Evolutionary conservation across 2,329 filamentous ascomycete species (phyloP).

Genomic region (Akanthomyces lecanii): DNA sequence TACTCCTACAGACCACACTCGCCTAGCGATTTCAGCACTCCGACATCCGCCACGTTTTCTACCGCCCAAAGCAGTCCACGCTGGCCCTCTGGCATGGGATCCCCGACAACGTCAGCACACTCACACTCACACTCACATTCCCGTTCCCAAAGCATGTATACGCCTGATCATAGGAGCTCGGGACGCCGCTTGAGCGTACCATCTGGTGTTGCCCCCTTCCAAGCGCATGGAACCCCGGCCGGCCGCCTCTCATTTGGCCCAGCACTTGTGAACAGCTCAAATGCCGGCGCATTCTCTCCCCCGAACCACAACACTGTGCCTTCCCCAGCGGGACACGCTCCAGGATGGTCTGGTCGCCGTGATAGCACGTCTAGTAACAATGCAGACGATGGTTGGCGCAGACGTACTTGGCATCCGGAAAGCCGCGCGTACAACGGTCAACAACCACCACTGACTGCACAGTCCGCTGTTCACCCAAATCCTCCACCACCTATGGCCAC

Average conservation of each 20-base stretch:
- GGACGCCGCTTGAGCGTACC: conserved; percentile 79
- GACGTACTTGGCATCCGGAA: conserved; percentile 88
- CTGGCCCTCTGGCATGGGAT: conserved; percentile 64
- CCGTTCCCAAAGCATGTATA: conserved; percentile 68
- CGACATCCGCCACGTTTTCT: conserved; percentile 78
- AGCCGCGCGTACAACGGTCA: conserved; percentile 60
- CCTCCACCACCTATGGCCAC: conserved; percentile 47
- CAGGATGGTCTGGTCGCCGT: conserved; percentile 48
- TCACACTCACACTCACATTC: conserved; percentile 62
- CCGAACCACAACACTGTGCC: conserved; percentile 57
- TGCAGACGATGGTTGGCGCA: conserved; percentile 71
- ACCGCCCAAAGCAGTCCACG: conserved; percentile 72
- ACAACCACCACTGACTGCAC: conserved; percentile 69
- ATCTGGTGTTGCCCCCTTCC: conserved; percentile 69
- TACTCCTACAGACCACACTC: conserved; percentile 63
- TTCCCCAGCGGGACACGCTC: conserved; percentile 43
- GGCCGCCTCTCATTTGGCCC: conserved; percentile 53
- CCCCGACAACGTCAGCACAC: conserved; percentile 65
- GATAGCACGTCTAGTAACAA: conserved; percentile 58
- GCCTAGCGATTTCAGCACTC: conserved; percentile 73
- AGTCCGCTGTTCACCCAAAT: conserved; percentile 55
- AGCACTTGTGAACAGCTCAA: conserved; percentile 52
- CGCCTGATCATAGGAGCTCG: conserved; percentile 58
- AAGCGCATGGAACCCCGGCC: conserved; percentile 54
- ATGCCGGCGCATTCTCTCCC: conserved; percentile 51